Percentiles rank a stretch among this genome's conserved stretches.
Conservation (phyloP, 176 grass and related monocot genomes). For the Olyra latifolia region DNA sequence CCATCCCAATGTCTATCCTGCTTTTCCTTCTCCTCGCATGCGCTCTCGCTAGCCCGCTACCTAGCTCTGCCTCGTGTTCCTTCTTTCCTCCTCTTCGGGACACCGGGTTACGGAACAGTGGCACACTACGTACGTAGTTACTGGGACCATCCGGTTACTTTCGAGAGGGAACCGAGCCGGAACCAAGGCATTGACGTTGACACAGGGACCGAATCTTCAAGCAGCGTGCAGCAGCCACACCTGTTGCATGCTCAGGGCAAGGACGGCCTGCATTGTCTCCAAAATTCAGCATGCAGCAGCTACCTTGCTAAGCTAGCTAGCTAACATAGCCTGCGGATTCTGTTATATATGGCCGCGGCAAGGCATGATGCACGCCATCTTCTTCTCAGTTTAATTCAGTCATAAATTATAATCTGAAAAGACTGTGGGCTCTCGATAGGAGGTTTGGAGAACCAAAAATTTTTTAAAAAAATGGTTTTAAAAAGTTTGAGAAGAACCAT, state of each 20-base stretch:
- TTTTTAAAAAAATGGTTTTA: too few relatives aligned
- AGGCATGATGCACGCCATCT: too few relatives aligned
- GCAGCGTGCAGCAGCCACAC: neutral
- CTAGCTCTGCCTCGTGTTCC: neutral
- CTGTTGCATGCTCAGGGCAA: neutral
- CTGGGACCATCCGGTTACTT: slow-evolving; percentile 14
- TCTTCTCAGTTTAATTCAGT: too few relatives aligned
- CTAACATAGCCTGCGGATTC: too few relatives aligned
- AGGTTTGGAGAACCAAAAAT: too few relatives aligned
- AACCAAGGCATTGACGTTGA: neutral
- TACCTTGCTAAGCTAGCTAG: too few relatives aligned
- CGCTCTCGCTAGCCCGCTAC: too few relatives aligned
- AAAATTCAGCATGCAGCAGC: too few relatives aligned
- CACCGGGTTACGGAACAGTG: slow-evolving; percentile 15
- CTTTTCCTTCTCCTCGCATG: neutral
- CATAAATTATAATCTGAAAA: too few relatives aligned
- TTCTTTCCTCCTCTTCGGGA: neutral
- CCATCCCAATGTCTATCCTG: neutral
- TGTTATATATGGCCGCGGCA: too few relatives aligned
- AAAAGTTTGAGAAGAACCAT: too few relatives aligned
- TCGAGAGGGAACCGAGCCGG: neutral
- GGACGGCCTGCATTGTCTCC: neutral
- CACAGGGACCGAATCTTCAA: neutral
- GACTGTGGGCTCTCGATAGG: too few relatives aligned
- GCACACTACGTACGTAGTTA: neutral